Evolutionary conservation across 805 yeast genomes (phyloP).

Genomic region (Candida pseudoglaebosa): DNA sequence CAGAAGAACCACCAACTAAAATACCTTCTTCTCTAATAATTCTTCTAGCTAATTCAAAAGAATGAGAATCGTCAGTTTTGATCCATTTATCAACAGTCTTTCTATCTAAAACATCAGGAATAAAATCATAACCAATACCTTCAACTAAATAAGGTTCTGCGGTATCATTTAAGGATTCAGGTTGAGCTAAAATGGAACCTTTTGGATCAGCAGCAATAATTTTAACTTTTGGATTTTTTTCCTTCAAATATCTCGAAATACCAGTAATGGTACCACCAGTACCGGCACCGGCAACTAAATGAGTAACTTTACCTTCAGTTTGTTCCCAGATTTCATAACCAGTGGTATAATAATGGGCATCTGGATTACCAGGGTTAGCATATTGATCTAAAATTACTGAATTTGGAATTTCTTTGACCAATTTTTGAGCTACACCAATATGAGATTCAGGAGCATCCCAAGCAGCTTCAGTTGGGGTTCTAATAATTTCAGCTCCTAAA

Average conservation of each 20-base stretch:
- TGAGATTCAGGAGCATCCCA: slow-evolving; percentile 92
- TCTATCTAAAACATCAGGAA: slow-evolving; percentile 77
- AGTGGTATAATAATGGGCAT: slow-evolving; percentile 80
- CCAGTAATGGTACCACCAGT: slow-evolving; percentile 98
- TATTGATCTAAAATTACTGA: slow-evolving; percentile 84
- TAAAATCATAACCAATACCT: slow-evolving; percentile 87
- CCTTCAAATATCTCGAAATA: slow-evolving; percentile 73
- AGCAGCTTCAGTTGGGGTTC: slow-evolving; percentile 91
- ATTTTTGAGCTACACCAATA: slow-evolving; percentile 78
- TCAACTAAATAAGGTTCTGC: slow-evolving; percentile 70
- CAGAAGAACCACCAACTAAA: slow-evolving; percentile 86
- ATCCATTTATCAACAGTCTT: slow-evolving; percentile 69
- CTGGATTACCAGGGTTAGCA: slow-evolving; percentile 72
- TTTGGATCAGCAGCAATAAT: slow-evolving; percentile 83
- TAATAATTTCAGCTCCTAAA: slow-evolving; percentile 83
- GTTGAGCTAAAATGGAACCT: slow-evolving; percentile 81
- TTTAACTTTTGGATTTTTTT: slow-evolving; percentile 55
- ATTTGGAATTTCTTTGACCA: slow-evolving; percentile 80
- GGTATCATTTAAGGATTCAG: slow-evolving; percentile 63
- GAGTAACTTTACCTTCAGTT: slow-evolving; percentile 64
- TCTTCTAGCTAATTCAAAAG: slow-evolving; percentile 77
- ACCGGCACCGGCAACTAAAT: slow-evolving; percentile 88
- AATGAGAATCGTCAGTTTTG: slow-evolving; percentile 79
- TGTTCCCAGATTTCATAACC: slow-evolving; percentile 85
- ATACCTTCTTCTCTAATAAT: slow-evolving; percentile 82